Percentiles rank a stretch among this genome's conserved stretches.
Conservation (phyloP, 441 rosid genomes). For the Aquilaria agallochum region DNA sequence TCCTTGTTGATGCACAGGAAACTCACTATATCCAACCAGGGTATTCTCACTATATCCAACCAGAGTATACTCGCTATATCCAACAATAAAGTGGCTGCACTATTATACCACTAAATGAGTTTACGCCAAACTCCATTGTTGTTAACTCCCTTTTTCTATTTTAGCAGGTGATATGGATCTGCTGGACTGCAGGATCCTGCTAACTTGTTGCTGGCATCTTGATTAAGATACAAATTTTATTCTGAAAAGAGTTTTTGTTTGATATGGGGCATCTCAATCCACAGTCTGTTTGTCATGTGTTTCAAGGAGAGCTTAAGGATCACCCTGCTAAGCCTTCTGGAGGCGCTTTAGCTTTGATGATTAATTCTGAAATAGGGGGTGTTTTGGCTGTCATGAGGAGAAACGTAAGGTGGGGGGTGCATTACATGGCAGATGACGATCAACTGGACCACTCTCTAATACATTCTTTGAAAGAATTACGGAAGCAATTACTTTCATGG, state of each 20-base stretch:
- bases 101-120: background rate
- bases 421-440: constrained; percentile 77
- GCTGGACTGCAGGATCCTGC: constrained; percentile 2
- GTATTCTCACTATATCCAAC: too few species aligned
- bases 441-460: constrained; percentile 90
- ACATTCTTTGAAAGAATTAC: constrained; percentile 80
- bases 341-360: constrained; percentile 65
- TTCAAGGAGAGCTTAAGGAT: constrained; percentile 58
- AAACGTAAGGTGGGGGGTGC: constrained; percentile 95
- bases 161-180: constrained; percentile 4
- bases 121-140: background rate
- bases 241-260: constrained; percentile 26
- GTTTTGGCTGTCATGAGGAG: constrained; percentile 97
- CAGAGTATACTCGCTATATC: too few species aligned
- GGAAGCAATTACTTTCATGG: constrained; percentile 84
- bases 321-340: constrained; percentile 33
- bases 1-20: too few species aligned
- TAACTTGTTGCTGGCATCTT: constrained; percentile 23
- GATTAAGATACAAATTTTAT: constrained; percentile 14
- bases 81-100: too few species aligned
- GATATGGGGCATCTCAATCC: constrained; percentile 68
- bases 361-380: constrained; percentile 87
- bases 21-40: too few species aligned
- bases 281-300: constrained; percentile 48
- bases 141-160: constrained; percentile 9